A percentile compares a stretch with the other conserved stretches of the same genome.
Evolutionary conservation across 1,139 yeast species (phyloP).

Genomic region (Zygoascus sp.): DNA sequence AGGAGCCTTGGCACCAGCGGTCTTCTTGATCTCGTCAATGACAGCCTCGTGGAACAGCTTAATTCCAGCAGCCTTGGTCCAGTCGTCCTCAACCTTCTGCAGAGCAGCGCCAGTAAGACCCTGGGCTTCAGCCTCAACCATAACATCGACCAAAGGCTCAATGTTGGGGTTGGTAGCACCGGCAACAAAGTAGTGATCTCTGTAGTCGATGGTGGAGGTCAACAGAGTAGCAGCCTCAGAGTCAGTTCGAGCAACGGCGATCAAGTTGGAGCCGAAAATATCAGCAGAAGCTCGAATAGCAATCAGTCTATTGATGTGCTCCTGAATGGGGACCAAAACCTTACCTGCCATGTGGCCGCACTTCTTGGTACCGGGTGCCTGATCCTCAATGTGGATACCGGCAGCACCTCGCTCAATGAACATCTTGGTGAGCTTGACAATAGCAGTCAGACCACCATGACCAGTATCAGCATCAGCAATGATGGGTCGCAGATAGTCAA

Average conservation of each 20-base stretch:
- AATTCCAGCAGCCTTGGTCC: conserved; percentile 81
- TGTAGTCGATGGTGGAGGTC: conserved; percentile 87
- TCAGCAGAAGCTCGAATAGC: conserved; percentile 97
- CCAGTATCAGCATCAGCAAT: conserved; percentile 98
- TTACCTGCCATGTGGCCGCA: conserved; percentile 99
- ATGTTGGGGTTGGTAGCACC: conserved; percentile 87
- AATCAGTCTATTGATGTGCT: conserved; percentile 88
- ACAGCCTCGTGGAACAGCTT: conserved; percentile 92
- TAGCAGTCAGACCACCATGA: conserved; percentile 97
- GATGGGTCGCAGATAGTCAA: conserved; percentile 88
- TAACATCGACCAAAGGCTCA: conserved; percentile 67
- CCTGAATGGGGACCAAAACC: conserved; percentile 95
- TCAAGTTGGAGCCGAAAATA: conserved; percentile 78
- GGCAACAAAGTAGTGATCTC: conserved; percentile 89
- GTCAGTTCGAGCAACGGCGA: conserved; percentile 92
- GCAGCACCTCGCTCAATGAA: conserved; percentile 99
- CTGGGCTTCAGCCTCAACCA: conserved; percentile 73
- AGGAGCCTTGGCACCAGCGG: conserved; percentile 57
- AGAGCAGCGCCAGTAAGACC: conserved; percentile 72
- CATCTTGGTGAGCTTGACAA: conserved; percentile 90
- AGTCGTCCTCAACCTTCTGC: conserved; percentile 70
- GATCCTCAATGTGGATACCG: conserved; percentile 97
- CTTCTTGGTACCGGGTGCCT: conserved; percentile 97
- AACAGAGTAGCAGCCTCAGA: conserved; percentile 95
- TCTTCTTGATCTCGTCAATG: conserved; percentile 69